Evolutionary conservation across 768 basidiomycete genomes (phyloP).

Genomic region (Russula foetens): DNA sequence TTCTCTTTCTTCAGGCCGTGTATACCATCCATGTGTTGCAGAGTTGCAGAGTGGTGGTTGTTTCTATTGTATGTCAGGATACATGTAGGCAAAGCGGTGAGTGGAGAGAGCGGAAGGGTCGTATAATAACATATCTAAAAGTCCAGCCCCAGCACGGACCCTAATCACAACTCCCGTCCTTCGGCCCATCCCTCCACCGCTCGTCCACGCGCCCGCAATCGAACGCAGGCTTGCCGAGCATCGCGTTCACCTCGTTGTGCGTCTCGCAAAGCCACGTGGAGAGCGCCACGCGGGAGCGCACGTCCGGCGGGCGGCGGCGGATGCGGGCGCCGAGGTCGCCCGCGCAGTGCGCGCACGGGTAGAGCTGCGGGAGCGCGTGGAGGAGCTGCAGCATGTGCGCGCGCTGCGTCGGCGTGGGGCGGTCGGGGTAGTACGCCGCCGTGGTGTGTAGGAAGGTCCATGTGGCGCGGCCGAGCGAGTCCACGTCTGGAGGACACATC

Average conservation of each 20-base stretch:
- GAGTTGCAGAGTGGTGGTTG: neutral
- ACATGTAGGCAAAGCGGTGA: neutral
- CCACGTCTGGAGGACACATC: slow-evolving; percentile 92
- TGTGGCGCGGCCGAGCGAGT: slow-evolving; percentile 83
- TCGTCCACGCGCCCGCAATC: slow-evolving; percentile 77
- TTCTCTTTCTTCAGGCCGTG: too few relatives aligned
- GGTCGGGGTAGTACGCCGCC: slow-evolving; percentile 91
- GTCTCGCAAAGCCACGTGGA: slow-evolving; percentile 85
- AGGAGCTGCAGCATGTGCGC: slow-evolving; percentile 79
- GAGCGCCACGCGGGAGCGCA: slow-evolving; percentile 57
- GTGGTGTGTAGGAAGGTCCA: slow-evolving; percentile 97
- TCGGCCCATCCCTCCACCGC: slow-evolving; percentile 88
- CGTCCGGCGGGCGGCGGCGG: slow-evolving; percentile 61
- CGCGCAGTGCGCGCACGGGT: slow-evolving; percentile 86
- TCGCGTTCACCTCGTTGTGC: slow-evolving; percentile 88
- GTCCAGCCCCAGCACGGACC: neutral
- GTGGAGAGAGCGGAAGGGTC: neutral
- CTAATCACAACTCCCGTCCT: slow-evolving; percentile 83
- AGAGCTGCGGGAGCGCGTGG: slow-evolving; percentile 68
- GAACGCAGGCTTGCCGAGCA: slow-evolving; percentile 76
- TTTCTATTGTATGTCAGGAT: neutral
- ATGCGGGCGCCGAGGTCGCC: slow-evolving; percentile 72
- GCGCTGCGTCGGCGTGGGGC: slow-evolving; percentile 65
- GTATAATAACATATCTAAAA: neutral
- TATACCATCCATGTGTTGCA: too few relatives aligned